A percentile compares a stretch with the other conserved stretches of the same genome.
These are phyloP conservation scores for Chaetothyriales sp. DNA, from an alignment of 2,329 filamentous ascomycete genomes.

Conservation along the genomic window DNA sequence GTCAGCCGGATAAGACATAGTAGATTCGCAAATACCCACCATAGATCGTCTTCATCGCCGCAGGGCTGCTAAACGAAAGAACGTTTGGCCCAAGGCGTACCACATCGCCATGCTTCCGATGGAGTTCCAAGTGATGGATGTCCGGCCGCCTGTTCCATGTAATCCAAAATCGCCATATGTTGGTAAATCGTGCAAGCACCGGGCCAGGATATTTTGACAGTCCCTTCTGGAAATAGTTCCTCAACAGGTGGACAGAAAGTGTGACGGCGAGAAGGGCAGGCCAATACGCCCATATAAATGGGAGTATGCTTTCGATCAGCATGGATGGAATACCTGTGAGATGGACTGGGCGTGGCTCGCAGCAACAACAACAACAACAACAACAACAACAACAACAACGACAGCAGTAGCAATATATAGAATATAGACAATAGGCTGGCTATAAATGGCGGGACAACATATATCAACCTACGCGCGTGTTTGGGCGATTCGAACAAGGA, in stretches of 20 bases:
- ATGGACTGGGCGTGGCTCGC: not conserved
- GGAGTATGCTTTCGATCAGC: conserved; percentile 14
- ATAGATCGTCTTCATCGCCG: conserved; percentile 61
- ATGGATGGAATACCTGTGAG: not conserved
- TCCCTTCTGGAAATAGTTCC: conserved; percentile 17
- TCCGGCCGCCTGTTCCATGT: conserved; percentile 51
- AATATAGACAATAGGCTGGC: too few species aligned
- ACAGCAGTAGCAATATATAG: too few species aligned
- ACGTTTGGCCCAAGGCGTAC: conserved; percentile 61
- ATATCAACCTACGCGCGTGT: too few species aligned
- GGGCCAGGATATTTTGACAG: conserved; percentile 49
- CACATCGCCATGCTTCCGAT: conserved; percentile 56
- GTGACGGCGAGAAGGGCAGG: conserved; percentile 7
- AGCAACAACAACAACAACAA: not conserved
- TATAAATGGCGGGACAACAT: too few species aligned
- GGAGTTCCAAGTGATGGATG: conserved; percentile 50
- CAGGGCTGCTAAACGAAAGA: conserved; percentile 58
- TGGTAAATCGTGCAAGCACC: conserved; percentile 49
- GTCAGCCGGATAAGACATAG: not conserved
- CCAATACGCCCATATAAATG: conserved; percentile 11
- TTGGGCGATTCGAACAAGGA: too few species aligned
- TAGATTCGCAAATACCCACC: conserved; percentile 25
- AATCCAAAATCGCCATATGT: conserved; percentile 62
- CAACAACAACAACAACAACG: too few species aligned
- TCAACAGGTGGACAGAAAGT: conserved; percentile 8